These are phyloP conservation scores for Oidiodendron maius DNA, from an alignment of 495 filamentous ascomycete genomes.

Conservation along the genomic window DNA sequence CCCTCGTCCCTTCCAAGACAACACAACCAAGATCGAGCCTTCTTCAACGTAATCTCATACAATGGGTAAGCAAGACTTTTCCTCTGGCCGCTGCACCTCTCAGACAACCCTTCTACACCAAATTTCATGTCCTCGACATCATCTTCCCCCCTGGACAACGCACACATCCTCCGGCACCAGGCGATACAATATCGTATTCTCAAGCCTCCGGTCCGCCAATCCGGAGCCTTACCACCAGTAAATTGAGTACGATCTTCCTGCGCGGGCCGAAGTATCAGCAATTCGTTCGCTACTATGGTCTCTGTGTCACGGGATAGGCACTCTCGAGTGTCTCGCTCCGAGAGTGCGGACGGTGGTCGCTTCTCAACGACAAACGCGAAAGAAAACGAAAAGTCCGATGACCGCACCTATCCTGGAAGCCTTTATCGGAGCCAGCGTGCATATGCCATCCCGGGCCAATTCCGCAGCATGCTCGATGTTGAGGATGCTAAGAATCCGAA, in stretches of 20 bases:
- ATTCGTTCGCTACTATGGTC: conserved; percentile 5
- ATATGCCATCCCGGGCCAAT: conserved; percentile 23
- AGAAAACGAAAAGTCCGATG: not conserved
- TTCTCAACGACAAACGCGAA: conserved; percentile 3
- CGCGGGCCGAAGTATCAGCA: too few relatives aligned
- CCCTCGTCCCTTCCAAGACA: conserved; percentile 8
- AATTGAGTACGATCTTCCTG: too few relatives aligned
- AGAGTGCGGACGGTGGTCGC: conserved; percentile 6
- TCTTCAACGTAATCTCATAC: conserved; percentile 13
- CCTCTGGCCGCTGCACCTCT: conserved; percentile 1
- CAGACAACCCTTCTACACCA: not conserved
- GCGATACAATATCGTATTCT: too few relatives aligned
- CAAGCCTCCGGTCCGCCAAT: too few relatives aligned
- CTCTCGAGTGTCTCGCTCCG: conserved; percentile 9
- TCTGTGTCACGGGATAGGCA: conserved; percentile 7
- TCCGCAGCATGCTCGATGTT: conserved; percentile 44
- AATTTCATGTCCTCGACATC: too few relatives aligned
- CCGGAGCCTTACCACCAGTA: too few relatives aligned
- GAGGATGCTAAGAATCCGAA: conserved; percentile 39
- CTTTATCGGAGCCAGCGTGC: conserved; percentile 11
- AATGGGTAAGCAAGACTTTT: conserved; percentile 24
- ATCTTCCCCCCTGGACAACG: too few relatives aligned
- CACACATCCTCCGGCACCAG: too few relatives aligned
- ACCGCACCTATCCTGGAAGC: conserved; percentile 11
- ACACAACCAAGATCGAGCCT: conserved; percentile 13